Evolutionary conservation across 495 filamentous ascomycete genomes (phyloP), one percentile per base, ranked within the genome.

Genomic region (Trichoderma parareesei): DNA sequence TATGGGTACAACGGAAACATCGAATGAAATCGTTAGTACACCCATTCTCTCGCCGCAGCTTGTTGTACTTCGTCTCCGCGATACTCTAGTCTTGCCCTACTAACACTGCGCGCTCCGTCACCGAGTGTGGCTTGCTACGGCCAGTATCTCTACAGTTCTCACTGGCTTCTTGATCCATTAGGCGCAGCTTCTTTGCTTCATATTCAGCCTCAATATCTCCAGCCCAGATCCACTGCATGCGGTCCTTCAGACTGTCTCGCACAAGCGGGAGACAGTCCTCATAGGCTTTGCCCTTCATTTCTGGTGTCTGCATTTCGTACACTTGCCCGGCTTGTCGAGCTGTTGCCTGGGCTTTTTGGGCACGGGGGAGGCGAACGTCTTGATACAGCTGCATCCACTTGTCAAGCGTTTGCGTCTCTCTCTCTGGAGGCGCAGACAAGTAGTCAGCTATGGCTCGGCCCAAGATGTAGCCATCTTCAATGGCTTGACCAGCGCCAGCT

Each of bases 381-480:
- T 80, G 76, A 59, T 80, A 79, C 3, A 80, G 69, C 13, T 67
- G 46, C 64, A 73, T 73, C 61, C 68, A 77, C n/a, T 53, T 9
- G n/a, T 67, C 59, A 18, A 76, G 65, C 1, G 49, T 33, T 16
- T 38, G 11, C 0, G 4, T n/a, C 1, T 43, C 14, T 40, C 65
- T 41, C 4, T 4, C 13, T 8, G 43, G 14, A 18, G 37, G 67
- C 43, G 49, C 55, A 8, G 61, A 38, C 55, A 76, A 65, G 59
- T 70, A 72, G 41, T 75, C 75, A 10, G 66, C 48, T 57, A 57
- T 57, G 27, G 53, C 53, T 5, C 11, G 6, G 2, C 53, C 53
- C 8, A 57, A 9, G 20, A 57, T 57, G 16, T 57, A 57, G 13
- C 53, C 53, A 57, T 57, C 53, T 37, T 57, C 53, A 16, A 57